These are phyloP conservation scores for Cytospora piceae DNA, from an alignment of 2,329 filamentous ascomycete genomes.

Conservation along the genomic window DNA sequence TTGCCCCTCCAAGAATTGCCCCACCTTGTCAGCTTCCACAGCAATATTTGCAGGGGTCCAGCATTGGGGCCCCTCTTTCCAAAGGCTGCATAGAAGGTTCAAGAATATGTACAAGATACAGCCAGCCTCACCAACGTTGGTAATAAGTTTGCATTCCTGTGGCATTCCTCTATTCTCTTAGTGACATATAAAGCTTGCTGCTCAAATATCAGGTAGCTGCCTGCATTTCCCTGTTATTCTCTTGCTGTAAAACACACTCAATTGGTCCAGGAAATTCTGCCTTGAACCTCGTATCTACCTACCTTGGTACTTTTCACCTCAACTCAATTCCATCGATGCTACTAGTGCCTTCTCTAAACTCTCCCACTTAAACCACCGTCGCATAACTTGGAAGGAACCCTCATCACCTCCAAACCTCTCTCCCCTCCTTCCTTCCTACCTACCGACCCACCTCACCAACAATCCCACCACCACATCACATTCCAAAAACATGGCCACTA, in stretches of 20 bases:
- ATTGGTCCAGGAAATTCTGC: background rate
- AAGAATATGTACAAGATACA: conserved; percentile 14
- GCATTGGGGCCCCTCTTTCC: conserved; percentile 19
- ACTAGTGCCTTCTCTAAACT: too few relatives aligned
- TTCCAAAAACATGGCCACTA: conserved; percentile 44
- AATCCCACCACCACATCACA: conserved; percentile 7
- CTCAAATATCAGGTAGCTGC: background rate
- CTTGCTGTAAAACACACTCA: background rate
- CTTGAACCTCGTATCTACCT: background rate
- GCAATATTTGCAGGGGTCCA: conserved; percentile 19
- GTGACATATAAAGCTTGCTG: conserved; percentile 16
- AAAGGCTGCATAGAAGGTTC: conserved; percentile 29
- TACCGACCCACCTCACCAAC: background rate
- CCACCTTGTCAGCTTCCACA: conserved; percentile 5
- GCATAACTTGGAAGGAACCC: background rate
- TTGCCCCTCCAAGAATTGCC: conserved; percentile 3
- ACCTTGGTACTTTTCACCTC: background rate
- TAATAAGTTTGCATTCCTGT: conserved; percentile 33
- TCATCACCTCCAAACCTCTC: background rate
- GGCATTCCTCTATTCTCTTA: conserved; percentile 12
- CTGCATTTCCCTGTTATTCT: background rate
- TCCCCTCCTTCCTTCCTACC: background rate
- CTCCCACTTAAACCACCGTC: background rate
- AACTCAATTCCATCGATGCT: background rate
- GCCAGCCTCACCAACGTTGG: conserved; percentile 12